Percentiles rank a stretch among this genome's conserved stretches.
Conservation (phyloP, 257 asterid genomes). For the Capsicum chinense region DNA sequence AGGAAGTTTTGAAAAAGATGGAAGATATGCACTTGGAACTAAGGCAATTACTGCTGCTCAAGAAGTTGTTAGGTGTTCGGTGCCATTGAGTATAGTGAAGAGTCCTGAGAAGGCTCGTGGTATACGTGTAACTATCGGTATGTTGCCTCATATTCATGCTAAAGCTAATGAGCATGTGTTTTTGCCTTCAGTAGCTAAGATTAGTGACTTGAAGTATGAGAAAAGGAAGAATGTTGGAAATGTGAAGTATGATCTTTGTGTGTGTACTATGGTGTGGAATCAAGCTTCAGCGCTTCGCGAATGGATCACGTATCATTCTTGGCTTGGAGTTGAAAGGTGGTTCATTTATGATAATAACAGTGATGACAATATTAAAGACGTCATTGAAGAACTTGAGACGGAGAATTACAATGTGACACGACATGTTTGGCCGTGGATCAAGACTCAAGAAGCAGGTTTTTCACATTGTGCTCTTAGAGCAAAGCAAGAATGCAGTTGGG, state of each 20-base stretch:
- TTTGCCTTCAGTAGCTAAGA: slow-evolving; percentile 85
- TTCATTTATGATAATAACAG: slow-evolving; percentile 91
- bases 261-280: slow-evolving; percentile 97
- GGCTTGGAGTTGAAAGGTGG: slow-evolving; percentile 97
- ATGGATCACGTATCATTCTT: slow-evolving; percentile 83
- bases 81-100: slow-evolving; percentile 58
- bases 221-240: slow-evolving; percentile 28
- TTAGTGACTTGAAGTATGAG: slow-evolving; percentile 36
- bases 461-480: slow-evolving; percentile 93
- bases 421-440: slow-evolving; percentile 98
- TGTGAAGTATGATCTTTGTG: slow-evolving; percentile 70
- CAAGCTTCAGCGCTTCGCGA: slow-evolving; percentile 80
- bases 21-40: slow-evolving; percentile 45
- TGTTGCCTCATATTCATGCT: slow-evolving; percentile 38
- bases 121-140: slow-evolving; percentile 62
- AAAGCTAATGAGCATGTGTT: slow-evolving; percentile 43
- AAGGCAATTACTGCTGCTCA: slow-evolving; percentile 90
- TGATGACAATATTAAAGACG: slow-evolving; percentile 64
- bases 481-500: slow-evolving; percentile 77
- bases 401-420: slow-evolving; percentile 67
- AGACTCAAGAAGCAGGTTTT: slow-evolving; percentile 98
- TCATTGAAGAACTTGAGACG: slow-evolving; percentile 54
- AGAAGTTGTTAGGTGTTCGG: slow-evolving; percentile 78
- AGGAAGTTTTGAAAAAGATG: slow-evolving; percentile 42
- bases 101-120: slow-evolving; percentile 57